These are phyloP conservation scores for Pseudocercospora musae DNA, from an alignment of 2,329 filamentous ascomycete genomes.

Conservation along the genomic window DNA sequence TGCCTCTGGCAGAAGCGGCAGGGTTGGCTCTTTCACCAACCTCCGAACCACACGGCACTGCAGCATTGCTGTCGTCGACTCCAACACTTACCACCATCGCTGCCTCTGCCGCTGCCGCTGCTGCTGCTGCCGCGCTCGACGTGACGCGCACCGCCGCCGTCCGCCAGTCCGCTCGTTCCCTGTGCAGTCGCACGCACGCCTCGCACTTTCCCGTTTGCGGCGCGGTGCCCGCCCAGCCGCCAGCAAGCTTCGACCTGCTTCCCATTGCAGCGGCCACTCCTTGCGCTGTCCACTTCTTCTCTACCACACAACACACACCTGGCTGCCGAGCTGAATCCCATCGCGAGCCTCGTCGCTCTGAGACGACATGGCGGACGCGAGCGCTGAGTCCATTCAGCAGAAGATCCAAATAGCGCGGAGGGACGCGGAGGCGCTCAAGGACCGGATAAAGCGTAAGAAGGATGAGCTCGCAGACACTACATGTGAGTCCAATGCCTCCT, in stretches of 20 bases:
- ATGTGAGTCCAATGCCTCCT: conserved; percentile 60
- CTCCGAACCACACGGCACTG: neutral
- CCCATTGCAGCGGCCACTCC: conserved; percentile 9
- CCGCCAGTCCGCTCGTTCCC: neutral
- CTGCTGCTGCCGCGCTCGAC: conserved; percentile 5
- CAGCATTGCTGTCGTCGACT: neutral
- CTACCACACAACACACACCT: conserved; percentile 3
- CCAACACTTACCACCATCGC: conserved; percentile 1
- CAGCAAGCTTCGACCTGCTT: conserved; percentile 11
- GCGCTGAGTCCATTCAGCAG: conserved; percentile 51
- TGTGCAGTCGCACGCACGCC: neutral
- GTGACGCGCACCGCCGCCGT: conserved; percentile 7
- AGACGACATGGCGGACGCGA: conserved; percentile 47
- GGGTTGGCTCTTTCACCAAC: conserved; percentile 1
- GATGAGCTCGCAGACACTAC: conserved; percentile 98
- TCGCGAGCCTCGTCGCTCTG: conserved; percentile 20
- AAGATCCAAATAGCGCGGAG: conserved; percentile 92
- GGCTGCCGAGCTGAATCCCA: conserved; percentile 5
- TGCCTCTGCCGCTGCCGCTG: conserved; percentile 3
- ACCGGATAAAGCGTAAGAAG: conserved; percentile 80
- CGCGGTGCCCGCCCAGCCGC: conserved; percentile 14
- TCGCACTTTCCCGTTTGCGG: conserved; percentile 11
- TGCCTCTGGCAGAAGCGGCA: neutral
- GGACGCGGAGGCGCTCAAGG: conserved; percentile 80
- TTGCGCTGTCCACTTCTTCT: conserved; percentile 4